Evolutionary conservation across 2,329 filamentous ascomycete genomes (phyloP), one percentile per base, ranked within the genome.

Genomic region (Pseudogymnoascus sp.): DNA sequence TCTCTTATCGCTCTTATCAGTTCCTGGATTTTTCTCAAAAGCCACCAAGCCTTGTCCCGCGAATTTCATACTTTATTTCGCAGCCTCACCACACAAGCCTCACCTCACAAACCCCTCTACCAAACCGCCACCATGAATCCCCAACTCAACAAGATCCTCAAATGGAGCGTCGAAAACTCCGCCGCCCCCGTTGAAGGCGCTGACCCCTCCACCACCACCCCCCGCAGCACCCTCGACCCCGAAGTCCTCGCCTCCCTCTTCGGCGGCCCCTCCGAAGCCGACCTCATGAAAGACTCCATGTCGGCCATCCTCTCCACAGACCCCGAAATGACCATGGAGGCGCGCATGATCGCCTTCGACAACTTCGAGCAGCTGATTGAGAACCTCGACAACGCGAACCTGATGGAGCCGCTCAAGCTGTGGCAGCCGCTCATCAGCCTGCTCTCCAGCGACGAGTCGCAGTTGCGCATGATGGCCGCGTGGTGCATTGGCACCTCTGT

Each of bases 401-500:
- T 97, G 78, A 84, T 99, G 70, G 87, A 87, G 68, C 84, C 84
- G 28, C 79, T 97, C 19, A 83, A 83, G 6, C 81, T 98, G 34
- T 99, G 95, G 95, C 83, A 84, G 10, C 91, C 91, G 8, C 80
- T 99, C 41, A 79, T 97, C 10, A 77, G 81, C 7, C 85, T 89
- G 67, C 80, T 99, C 13, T 80, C 81, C 61, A 82, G 87, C 71
- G 80, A 83, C 10, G 88, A 95, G 72, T 74, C 81, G 5, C 90
- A 95, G 67, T 80, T 96, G 72, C 82, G 93, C 68, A 86, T 82
- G 71, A 92, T 92, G 84, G 93, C 93, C 2, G 92, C 92, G n/a
- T 96, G 92, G 90, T 97, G 92, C 78, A 80, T 95, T 65, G 92
- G 91, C 61, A 97, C 93, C 5, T 93, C 95, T 8, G 95, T 99